These are phyloP conservation scores for Orychophragmus violaceus DNA, from an alignment of 345 rosid genomes.

Conservation along the genomic window DNA sequence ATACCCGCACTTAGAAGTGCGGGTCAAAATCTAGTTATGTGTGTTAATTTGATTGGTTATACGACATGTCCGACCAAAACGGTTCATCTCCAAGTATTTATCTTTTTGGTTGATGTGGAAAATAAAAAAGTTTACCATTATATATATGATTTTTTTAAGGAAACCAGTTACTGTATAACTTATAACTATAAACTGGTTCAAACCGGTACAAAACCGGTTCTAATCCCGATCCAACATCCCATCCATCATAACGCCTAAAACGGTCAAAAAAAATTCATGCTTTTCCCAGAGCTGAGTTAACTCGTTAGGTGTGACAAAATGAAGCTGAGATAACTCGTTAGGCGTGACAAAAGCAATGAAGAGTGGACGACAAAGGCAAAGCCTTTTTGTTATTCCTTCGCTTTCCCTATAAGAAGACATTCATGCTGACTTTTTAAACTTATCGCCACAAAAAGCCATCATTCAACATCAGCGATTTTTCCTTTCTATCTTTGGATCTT, in stretches of 20 bases:
- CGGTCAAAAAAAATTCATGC: background rate
- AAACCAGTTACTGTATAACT: no score
- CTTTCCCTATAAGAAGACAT: background rate
- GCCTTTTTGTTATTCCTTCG: background rate
- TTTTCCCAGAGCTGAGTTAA: background rate
- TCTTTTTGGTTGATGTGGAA: no score
- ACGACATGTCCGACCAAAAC: no score
- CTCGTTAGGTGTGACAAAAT: background rate
- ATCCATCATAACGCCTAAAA: background rate
- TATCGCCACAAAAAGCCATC: background rate
- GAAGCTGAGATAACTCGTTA: conserved; percentile 1
- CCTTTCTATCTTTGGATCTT: background rate
- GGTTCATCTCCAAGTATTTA: no score
- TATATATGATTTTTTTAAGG: background rate
- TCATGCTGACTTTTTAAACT: background rate
- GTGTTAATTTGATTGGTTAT: no score
- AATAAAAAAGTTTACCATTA: no score
- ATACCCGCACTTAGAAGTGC: no score
- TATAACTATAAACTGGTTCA: background rate
- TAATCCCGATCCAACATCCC: background rate
- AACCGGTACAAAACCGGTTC: background rate
- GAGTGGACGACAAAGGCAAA: conserved; percentile 15
- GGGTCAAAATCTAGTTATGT: no score
- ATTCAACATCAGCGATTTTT: background rate
- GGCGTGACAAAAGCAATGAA: conserved; percentile 22